Conservation (phyloP, 2,329 filamentous ascomycete genomes). For the Oidium heveae region DNA sequence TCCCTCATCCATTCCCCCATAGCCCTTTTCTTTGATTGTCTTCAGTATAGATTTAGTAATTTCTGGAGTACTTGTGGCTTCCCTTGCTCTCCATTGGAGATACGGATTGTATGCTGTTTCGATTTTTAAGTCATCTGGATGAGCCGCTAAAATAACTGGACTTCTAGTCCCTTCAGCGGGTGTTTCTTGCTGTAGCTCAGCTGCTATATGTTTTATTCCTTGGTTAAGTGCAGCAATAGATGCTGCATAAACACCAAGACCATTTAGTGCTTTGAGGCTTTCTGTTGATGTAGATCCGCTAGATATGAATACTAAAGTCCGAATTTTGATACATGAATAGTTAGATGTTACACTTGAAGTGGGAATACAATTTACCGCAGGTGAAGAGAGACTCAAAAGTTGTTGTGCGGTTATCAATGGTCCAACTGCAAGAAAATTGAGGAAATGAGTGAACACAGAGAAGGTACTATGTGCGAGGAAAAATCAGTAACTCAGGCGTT, state of each 20-base stretch:
- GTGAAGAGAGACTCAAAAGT: constrained; percentile 17
- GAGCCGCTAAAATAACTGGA: constrained; percentile 26
- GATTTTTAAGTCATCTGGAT: constrained; percentile 29
- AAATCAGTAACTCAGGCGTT: no score
- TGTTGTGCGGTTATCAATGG: constrained; percentile 30
- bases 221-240: constrained; percentile 32
- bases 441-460: constrained; percentile 25
- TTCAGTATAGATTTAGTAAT: constrained; percentile 6
- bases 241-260: constrained; percentile 28
- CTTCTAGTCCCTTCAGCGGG: constrained; percentile 4
- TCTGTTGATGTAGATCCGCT: constrained; percentile 27
- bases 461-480: constrained; percentile 18
- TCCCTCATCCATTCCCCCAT: constrained; percentile 5
- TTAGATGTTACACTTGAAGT: not conserved
- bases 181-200: constrained; percentile 23
- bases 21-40: constrained; percentile 5
- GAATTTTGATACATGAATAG: constrained; percentile 4
- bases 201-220: constrained; percentile 27
- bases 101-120: constrained; percentile 11
- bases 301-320: constrained; percentile 28
- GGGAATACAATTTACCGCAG: constrained; percentile 1
- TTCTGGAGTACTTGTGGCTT: constrained; percentile 4
- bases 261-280: constrained; percentile 26
- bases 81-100: constrained; percentile 3
- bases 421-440: constrained; percentile 31